Conservation (phyloP, 2,329 filamentous ascomycete genomes). For the Paraconiothyrium sp. region DNA sequence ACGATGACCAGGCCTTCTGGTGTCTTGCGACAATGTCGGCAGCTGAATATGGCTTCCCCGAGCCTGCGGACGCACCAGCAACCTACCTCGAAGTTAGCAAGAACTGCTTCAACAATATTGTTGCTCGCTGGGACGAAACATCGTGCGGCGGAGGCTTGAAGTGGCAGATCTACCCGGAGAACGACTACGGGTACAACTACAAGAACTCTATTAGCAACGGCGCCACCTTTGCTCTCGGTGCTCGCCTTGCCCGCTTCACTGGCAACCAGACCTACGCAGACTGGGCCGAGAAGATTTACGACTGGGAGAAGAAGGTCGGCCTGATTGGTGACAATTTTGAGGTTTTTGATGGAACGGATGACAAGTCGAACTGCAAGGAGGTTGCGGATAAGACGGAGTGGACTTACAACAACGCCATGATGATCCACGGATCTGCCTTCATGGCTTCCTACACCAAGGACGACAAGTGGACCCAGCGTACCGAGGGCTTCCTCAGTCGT, state of each 20-base stretch:
- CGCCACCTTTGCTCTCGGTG: slow-evolving; percentile 82
- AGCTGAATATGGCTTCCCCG: slow-evolving; percentile 73
- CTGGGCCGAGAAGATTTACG: slow-evolving; percentile 75
- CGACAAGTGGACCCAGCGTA: slow-evolving; percentile 65
- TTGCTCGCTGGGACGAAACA: slow-evolving; percentile 72
- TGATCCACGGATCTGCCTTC: slow-evolving; percentile 63
- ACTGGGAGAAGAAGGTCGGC: slow-evolving; percentile 61
- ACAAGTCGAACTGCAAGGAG: slow-evolving; percentile 60
- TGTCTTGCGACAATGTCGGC: slow-evolving; percentile 73
- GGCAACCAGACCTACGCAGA: slow-evolving; percentile 66
- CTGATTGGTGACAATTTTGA: slow-evolving; percentile 61
- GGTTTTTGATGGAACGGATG: slow-evolving; percentile 66
- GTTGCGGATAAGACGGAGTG: slow-evolving; percentile 62
- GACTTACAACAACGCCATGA: slow-evolving; percentile 67
- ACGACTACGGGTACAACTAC: slow-evolving; percentile 78
- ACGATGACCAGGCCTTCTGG: slow-evolving; percentile 82
- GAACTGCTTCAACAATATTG: slow-evolving; percentile 78
- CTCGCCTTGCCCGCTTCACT: slow-evolving; percentile 76
- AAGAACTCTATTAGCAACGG: slow-evolving; percentile 86
- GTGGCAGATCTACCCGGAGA: slow-evolving; percentile 83
- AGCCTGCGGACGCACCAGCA: slow-evolving; percentile 57
- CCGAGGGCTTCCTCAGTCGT: slow-evolving; percentile 67
- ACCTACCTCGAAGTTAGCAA: slow-evolving; percentile 72
- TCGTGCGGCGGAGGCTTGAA: slow-evolving; percentile 76
- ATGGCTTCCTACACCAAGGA: slow-evolving; percentile 64